Conservation (phyloP, 495 filamentous ascomycete species). For the Trichodelitschia bisporula region DNA sequence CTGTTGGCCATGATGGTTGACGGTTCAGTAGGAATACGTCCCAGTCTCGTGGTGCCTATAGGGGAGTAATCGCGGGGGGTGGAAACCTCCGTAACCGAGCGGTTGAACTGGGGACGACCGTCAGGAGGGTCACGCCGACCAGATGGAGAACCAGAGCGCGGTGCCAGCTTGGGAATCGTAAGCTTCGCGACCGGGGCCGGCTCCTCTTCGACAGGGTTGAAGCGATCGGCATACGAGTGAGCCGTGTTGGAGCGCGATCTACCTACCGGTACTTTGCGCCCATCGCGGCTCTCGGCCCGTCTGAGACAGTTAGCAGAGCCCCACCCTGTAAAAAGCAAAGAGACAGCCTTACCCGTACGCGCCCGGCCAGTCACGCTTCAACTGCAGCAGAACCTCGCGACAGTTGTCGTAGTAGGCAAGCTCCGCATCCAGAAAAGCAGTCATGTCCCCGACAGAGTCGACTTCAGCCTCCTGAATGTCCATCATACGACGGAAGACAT, state of each 20-base stretch:
- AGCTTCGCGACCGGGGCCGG: constrained; percentile 15
- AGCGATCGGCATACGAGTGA: constrained; percentile 33
- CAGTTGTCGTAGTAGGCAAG: constrained; percentile 79
- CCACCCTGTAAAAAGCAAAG: background rate
- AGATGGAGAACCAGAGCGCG: constrained; percentile 19
- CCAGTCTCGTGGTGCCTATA: constrained; percentile 20
- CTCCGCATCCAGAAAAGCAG: constrained; percentile 69
- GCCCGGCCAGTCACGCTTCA: constrained; percentile 44
- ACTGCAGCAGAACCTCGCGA: constrained; percentile 42
- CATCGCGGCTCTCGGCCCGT: background rate
- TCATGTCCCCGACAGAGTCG: constrained; percentile 62
- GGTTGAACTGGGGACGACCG: constrained; percentile 28
- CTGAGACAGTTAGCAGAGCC: no score
- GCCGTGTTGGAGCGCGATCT: constrained; percentile 37
- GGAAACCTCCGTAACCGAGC: background rate
- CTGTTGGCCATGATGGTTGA: constrained; percentile 20
- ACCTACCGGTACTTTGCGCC: constrained; percentile 2
- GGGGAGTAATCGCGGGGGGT: constrained; percentile 22
- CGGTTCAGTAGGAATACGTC: constrained; percentile 34
- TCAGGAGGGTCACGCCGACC: constrained; percentile 26
- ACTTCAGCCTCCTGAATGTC: constrained; percentile 84
- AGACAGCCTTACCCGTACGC: constrained; percentile 24
- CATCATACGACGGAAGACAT: constrained; percentile 81
- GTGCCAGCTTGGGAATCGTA: constrained; percentile 13
- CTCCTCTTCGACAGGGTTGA: constrained; percentile 32